Conservation (phyloP, 495 filamentous ascomycete species). For the Glarea lozoyensis region DNA sequence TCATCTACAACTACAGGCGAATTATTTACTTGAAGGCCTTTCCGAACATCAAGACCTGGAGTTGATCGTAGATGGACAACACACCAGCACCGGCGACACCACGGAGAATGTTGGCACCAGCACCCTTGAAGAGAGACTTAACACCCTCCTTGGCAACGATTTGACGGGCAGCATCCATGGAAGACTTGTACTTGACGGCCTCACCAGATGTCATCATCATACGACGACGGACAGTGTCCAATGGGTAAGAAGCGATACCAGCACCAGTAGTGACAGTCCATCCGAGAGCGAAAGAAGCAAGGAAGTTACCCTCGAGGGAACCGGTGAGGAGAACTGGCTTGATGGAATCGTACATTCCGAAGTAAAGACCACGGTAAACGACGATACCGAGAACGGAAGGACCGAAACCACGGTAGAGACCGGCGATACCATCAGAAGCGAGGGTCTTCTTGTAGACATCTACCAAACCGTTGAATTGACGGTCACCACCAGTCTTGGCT, state of each 20-base stretch:
- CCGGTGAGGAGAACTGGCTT: slow-evolving; percentile 96
- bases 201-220: slow-evolving; percentile 99
- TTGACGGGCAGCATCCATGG: slow-evolving; percentile 87
- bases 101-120: slow-evolving; percentile 99
- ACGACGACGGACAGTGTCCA: slow-evolving; percentile 98
- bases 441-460: slow-evolving; percentile 99
- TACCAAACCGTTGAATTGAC: slow-evolving; percentile 98
- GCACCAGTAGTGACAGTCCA: slow-evolving; percentile 99
- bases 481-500: slow-evolving; percentile 92
- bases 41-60: slow-evolving; percentile 96
- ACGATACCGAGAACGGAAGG: slow-evolving; percentile 97
- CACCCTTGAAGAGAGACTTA: slow-evolving; percentile 99
- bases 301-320: slow-evolving; percentile 91
- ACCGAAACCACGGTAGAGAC: slow-evolving; percentile 99
- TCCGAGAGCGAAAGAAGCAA: slow-evolving; percentile 96
- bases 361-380: slow-evolving; percentile 99
- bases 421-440: slow-evolving; percentile 92
- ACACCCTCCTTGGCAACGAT: slow-evolving; percentile 96
- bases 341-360: slow-evolving; percentile 99
- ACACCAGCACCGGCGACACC: slow-evolving; percentile 99
- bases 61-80: slow-evolving; percentile 99
- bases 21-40: slow-evolving; percentile 94
- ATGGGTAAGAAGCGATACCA: slow-evolving; percentile 99
- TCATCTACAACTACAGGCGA: slow-evolving; percentile 20
- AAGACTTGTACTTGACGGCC: slow-evolving; percentile 99